phyloP scores from a whole-genome alignment of 768 basidiomycete genomes.

The Asterophora lycoperdoides region DNA sequence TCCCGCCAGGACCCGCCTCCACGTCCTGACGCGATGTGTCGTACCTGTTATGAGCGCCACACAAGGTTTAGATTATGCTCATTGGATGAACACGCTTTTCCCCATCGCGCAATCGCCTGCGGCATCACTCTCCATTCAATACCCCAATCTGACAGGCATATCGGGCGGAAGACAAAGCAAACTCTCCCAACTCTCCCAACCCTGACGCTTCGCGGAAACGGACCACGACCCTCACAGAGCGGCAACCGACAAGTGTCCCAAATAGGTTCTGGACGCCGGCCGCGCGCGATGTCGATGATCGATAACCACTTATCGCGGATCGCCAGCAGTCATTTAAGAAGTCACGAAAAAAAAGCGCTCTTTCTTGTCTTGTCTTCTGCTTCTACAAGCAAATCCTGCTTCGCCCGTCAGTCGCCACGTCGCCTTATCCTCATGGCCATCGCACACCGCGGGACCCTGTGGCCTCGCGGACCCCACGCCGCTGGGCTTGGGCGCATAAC shows the following conservation, averaged over 20 bases:
- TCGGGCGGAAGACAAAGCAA: no score
- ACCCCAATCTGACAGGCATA: no score
- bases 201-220: neutral
- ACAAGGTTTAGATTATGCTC: no score
- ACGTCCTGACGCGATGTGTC: neutral
- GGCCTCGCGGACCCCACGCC: slow-evolving; percentile 12
- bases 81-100: neutral
- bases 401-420: neutral
- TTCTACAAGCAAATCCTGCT: no score
- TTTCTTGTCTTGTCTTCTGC: no score
- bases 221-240: neutral
- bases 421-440: neutral
- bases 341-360: no score
- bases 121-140: no score
- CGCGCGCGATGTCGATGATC: neutral
- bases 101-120: neutral
- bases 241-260: neutral
- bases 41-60: neutral
- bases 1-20: neutral
- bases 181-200: neutral
- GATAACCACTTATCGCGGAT: neutral
- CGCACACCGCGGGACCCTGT: no score
- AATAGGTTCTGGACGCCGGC: no score
- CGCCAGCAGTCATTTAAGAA: no score
- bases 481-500: no score